Base-by-base conservation (phyloP, 2,329 filamentous ascomycete genomes). In the Beauveria rudraprayagi region DNA sequence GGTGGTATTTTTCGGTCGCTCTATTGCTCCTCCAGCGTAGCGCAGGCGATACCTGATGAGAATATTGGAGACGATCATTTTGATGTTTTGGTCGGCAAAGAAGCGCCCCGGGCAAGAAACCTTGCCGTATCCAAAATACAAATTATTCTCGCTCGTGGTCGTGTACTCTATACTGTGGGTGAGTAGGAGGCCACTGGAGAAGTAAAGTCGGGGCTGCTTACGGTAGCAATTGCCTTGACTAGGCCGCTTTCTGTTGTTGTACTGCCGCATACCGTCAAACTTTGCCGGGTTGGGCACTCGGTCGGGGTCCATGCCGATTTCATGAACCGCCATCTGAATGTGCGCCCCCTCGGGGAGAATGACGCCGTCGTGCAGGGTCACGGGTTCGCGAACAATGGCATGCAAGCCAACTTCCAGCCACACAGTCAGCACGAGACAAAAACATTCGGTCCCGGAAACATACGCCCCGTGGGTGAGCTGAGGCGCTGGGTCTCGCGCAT, bases 401-500 rank as follows among this genome's bases (percentile, higher is more conserved):
- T 59, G 51, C 17, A 59, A 59, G 17, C 34, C 34, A n/a, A 59
- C 56, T 59, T 5, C 19, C 46, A 51, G 8, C 5, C n/a, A 22
- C 43, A 46, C 19, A 16, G 24, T 26, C 8, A 56, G 28, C 9
- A 47, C 9, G 14, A 24, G 16, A 9, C n/a, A 37, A n/a, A 14
- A 17, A 9, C 3, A 30, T 1, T 7, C 3, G 1, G n/a, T 16
- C 14, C 14, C 2, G 11, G 26, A 14, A 14, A 56, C 62, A n/a
- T 51, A 62, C 62, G 53, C 3, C 53, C 54, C 9, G 44, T 61
- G 19, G 56, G 51, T 9, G 53, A 43, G 22, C 60, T 61, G 16
- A 72, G 37, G 2, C 76, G 67, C 60, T 73, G 71, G 0, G 67
- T 68, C 63, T 78, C 76, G 55, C 77, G 77, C 60, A 78, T 65